Evolutionary conservation across 768 basidiomycete genomes (phyloP), one percentile per base, ranked within the genome.

Genomic region (Rhodocollybia butyracea): DNA sequence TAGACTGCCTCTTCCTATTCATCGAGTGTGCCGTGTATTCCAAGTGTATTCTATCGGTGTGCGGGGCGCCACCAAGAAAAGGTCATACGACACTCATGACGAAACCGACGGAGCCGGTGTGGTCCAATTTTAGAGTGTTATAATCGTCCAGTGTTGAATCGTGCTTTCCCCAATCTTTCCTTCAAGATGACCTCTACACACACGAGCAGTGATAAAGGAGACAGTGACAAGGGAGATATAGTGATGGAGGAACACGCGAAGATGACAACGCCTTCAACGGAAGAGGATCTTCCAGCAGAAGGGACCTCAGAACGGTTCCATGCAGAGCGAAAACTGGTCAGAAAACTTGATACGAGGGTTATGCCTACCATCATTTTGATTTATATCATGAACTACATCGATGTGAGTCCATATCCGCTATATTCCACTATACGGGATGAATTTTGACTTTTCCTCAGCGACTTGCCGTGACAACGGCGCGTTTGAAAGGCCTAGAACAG

Each of bases 371-470:
- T 87, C 34, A 70, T 83, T n/a, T 51, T 84, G 51, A 82, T 86
- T 31, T 85, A 70, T 59, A 76, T 87, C 57, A 79, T 86, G 81
- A 87, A 86, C 59, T 85, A 83, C 60, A 84, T 87, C 57, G 84
- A 86, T 64, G 85, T 86, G 56, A n/a, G n/a, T n/a, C n/a, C n/a
- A n/a, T n/a, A n/a, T n/a, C n/a, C n/a, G n/a, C n/a, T 31, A 5
- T 46, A 10, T 56, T 42, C 30, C 52, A 13, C 53, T 50, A 50
- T 56, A 15, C 41, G 51, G 39, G 51, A 31, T 31, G 21, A n/a
- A n/a, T n/a, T 19, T 7, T 7, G 13, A 34, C 10, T 5, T 4
- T 24, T 15, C 13, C 51, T 13, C 43, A 82, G 80, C 71, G 80
- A n/a, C 75, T 70, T 51, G 80, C 76, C 1, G 65, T 82, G n/a